Conservation (phyloP, 345 rosid genomes). For the Eucalyptus polyanthemos region DNA sequence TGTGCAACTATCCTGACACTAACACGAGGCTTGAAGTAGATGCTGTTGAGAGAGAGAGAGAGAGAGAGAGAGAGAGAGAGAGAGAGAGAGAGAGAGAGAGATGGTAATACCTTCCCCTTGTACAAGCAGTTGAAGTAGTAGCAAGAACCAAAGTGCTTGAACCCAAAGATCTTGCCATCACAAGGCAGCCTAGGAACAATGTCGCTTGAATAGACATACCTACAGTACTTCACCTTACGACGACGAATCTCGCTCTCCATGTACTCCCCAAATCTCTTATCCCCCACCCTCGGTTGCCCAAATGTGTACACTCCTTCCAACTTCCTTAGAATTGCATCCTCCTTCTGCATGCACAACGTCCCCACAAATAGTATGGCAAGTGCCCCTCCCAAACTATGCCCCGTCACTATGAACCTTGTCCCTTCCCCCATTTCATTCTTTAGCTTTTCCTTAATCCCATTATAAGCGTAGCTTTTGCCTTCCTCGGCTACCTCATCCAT, state of each 20-base stretch:
- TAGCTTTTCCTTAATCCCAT: constrained; percentile 24
- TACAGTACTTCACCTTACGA: constrained; percentile 21
- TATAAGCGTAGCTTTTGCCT: constrained; percentile 30
- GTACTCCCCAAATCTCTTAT: constrained; percentile 23
- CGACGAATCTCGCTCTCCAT: constrained; percentile 17
- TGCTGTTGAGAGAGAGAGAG: neutral
- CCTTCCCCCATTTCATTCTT: constrained; percentile 1
- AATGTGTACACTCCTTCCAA: constrained; percentile 58
- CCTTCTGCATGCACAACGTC: constrained; percentile 31
- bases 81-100: neutral
- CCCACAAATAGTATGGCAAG: constrained; percentile 42
- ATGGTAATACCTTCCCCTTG: constrained; percentile 21
- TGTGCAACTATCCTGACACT: neutral
- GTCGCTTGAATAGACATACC: constrained; percentile 55
- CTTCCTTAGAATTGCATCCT: constrained; percentile 18
- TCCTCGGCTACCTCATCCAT: neutral
- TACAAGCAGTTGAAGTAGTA: constrained; percentile 41
- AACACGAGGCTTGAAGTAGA: neutral
- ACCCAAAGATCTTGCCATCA: constrained; percentile 31
- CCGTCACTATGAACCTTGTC: constrained; percentile 43
- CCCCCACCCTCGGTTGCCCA: constrained; percentile 76
- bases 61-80: neutral
- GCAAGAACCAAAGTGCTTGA: constrained; percentile 63
- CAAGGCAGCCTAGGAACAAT: constrained; percentile 42
- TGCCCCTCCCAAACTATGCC: constrained; percentile 70